Conservation (phyloP, 495 filamentous ascomycete species). For the Penicillium coprophilum region DNA sequence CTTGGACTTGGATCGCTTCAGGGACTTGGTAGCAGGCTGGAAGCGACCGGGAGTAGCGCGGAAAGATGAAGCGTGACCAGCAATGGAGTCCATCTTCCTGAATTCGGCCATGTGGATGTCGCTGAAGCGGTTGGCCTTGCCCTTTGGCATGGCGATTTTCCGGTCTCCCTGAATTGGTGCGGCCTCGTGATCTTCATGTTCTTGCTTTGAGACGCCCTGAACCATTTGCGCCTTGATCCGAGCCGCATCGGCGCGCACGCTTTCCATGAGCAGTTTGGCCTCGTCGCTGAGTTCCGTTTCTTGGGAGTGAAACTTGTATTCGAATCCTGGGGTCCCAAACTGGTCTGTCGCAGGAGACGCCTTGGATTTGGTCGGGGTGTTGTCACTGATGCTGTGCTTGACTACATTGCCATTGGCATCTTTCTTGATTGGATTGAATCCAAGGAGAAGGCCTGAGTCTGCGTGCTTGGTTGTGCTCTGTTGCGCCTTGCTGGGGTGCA, state of each 20-base stretch:
- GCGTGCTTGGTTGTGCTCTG: constrained; percentile 66
- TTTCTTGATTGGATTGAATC: constrained; percentile 62
- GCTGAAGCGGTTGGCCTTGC: constrained; percentile 74
- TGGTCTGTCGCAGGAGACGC: constrained; percentile 38
- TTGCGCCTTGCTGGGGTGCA: constrained; percentile 76
- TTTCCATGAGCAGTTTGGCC: constrained; percentile 75
- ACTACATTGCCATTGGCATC: constrained; percentile 42
- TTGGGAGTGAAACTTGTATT: constrained; percentile 66
- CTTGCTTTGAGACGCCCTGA: constrained; percentile 51
- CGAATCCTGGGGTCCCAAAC: constrained; percentile 63
- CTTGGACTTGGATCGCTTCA: constrained; percentile 77
- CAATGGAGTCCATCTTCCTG: constrained; percentile 96
- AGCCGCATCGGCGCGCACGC: constrained; percentile 65
- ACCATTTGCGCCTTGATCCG: constrained; percentile 65
- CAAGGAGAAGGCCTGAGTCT: constrained; percentile 64
- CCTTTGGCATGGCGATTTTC: constrained; percentile 75
- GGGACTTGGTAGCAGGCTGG: constrained; percentile 52
- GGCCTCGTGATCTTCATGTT: constrained; percentile 30
- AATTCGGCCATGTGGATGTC: constrained; percentile 82
- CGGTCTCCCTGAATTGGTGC: constrained; percentile 51
- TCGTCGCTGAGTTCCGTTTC: constrained; percentile 66
- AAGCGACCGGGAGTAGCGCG: constrained; percentile 60
- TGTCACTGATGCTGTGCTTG: constrained; percentile 29
- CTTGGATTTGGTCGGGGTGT: constrained; percentile 47
- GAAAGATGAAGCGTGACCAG: constrained; percentile 76